Base-by-base conservation (phyloP, 1,139 yeast genomes). In the Geotrichum phurueaensis region DNA sequence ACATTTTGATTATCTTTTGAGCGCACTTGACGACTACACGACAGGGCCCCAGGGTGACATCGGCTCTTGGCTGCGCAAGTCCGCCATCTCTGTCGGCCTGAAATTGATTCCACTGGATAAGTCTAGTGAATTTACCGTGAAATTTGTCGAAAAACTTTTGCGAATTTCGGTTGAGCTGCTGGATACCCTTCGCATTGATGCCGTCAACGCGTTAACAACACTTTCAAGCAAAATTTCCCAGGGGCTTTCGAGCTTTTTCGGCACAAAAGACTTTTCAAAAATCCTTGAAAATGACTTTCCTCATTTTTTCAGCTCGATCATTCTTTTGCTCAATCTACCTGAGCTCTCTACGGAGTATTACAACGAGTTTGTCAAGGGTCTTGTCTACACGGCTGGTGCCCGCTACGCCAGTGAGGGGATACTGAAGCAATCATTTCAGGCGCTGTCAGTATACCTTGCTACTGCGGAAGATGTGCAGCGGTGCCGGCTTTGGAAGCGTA, bases 61-160 rank as follows among this genome's bases (percentile, higher is more conserved):
- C 5, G 97, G 97, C 1, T 83, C 90, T 48, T 81, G 84, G 70
- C 81, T 90, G 0, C 77, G 97, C 57, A 67, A 71, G 1, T 79
- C 84, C 0, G 76, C 84, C 0, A 71, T 86, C 6, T 72, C 75
- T 31, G 62, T 60, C 12, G 51, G 65, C 18, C 25, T 47, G 6
- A 36, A 53, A 9, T 22, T 63, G 13, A 45, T 57, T 43, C 25
- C 29, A n/a, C 31, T 25, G 18, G 45, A 27, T 20, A 50, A 58
- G 7, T 54, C 53, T 12, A 51, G 61, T 1, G 54, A 54, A 10
- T 56, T 70, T 18, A 59, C 50, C 5, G 50, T 58, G 29, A 52
- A 60, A 15, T 62, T 75, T 7, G 71, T 73, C 45, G 60, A 67
- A 6, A 78, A 76, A 55, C 69, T 87, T n/a, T 65, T 85, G 45